phyloP scores from a whole-genome alignment of 495 filamentous ascomycete genomes.

The Neurospora sp. region DNA sequence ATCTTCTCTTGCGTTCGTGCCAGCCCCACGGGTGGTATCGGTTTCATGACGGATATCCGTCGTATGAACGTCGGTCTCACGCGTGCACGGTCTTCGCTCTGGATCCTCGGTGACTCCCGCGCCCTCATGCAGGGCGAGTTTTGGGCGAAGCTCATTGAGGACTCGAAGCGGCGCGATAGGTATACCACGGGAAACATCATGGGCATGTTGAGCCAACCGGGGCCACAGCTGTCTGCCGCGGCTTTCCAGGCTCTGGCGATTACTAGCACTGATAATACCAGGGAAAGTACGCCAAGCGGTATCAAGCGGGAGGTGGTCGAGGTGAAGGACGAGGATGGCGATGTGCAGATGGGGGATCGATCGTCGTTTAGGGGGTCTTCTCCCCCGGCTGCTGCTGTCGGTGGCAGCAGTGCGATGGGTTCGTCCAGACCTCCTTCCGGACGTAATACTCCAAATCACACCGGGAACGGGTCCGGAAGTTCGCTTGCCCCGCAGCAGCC shows the following conservation, averaged over 20 bases:
- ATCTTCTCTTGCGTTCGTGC: constrained; percentile 98
- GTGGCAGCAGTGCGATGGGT: background rate
- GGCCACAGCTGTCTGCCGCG: constrained; percentile 9
- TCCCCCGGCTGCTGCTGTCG: background rate
- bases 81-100: constrained; percentile 88
- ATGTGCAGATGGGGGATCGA: constrained; percentile 21
- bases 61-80: constrained; percentile 99
- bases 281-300: background rate
- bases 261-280: background rate
- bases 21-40: constrained; percentile 77
- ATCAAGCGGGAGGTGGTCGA: background rate
- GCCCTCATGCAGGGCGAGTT: constrained; percentile 78
- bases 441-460: background rate
- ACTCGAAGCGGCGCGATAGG: constrained; percentile 62
- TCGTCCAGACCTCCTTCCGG: background rate
- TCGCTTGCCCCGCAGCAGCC: constrained; percentile 4
- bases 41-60: constrained; percentile 94
- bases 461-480: background rate
- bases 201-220: constrained; percentile 29
- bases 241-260: constrained; percentile 6
- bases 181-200: constrained; percentile 64
- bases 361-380: background rate
- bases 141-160: constrained; percentile 75
- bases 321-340: constrained; percentile 1
- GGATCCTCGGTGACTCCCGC: constrained; percentile 86